Base-by-base conservation (phyloP, 768 basidiomycete genomes). In the Kwoniella bestiolae region DNA sequence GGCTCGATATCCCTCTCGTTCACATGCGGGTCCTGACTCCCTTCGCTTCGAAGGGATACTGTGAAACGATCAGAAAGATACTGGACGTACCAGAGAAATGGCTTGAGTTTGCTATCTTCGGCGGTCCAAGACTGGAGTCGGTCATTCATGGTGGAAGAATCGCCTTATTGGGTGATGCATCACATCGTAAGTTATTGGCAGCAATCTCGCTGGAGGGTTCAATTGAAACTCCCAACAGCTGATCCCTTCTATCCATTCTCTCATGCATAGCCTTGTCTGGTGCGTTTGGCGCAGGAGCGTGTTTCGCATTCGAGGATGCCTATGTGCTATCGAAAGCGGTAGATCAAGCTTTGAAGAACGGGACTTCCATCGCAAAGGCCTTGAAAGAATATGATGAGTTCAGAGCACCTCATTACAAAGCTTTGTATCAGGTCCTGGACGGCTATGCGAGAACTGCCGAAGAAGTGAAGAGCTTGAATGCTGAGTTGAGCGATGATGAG, bases 261-360 rank as follows among this genome's bases (percentile, higher is more conserved):
- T 41, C 0, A 38, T 49, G 44, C 0, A 18, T 32, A 49, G 51
- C 63, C 5, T 32, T 65, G 7, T 44, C 50, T 5, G 65, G 59
- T 3, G 59, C 59, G 16, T 61, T 61, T 28, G 65, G 67, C 6
- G 60, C 65, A 2, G 65, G 65, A 18, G 65, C 65, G 1, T 50
- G 38, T n/a, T 66, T 66, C 26, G 65, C 65, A 9, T 50, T 66
- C 21, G 65, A 66, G 32, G 65, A 66, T 51, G 65, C 35, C 11
- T 66, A 56, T 31, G 50, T 60, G 47, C 25, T 66, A 21, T 57
- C 56, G 21, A 49, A 45, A 23, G 44, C 58, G 1, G 46, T 66
- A 5, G 29, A 38, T 12, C 25, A 51, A 44, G n/a, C 56, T 8
- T 35, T 35, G 25, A 28, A 35, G n/a, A 59, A 46, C 3, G 56